Conservation (phyloP, 495 filamentous ascomycete genomes). For the Talaromyces proteolyticus region DNA sequence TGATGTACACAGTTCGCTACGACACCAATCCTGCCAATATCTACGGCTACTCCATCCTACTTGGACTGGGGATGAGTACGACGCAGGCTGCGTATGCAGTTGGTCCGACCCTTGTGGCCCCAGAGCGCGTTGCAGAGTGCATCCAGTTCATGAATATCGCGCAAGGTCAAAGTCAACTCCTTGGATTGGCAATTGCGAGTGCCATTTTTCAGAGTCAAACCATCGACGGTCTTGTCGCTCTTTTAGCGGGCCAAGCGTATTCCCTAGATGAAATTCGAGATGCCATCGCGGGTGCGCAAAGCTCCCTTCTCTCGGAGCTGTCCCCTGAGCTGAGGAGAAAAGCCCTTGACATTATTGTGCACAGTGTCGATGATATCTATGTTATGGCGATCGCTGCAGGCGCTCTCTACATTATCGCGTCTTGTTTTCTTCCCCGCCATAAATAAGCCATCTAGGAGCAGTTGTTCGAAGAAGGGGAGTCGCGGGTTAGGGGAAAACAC, state of each 20-base stretch:
- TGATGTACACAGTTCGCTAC: constrained; percentile 42
- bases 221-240: not conserved
- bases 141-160: constrained; percentile 1
- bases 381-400: no score
- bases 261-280: not conserved
- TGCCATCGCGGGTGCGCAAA: not conserved
- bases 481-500: no score
- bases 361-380: no score
- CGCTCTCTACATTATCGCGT: no score
- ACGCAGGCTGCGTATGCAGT: constrained; percentile 47
- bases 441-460: no score
- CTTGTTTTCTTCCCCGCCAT: no score
- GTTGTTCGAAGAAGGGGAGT: no score
- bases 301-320: not conserved
- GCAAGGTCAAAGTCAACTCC: constrained; percentile 4
- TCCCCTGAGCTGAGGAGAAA: no score
- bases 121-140: constrained; percentile 7
- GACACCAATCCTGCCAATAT: constrained; percentile 28
- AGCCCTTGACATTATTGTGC: no score
- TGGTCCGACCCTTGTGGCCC: constrained; percentile 37
- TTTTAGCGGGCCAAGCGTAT: not conserved
- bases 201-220: constrained; percentile 1
- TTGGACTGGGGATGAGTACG: constrained; percentile 45
- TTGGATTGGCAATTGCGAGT: constrained; percentile 2
- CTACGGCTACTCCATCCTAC: constrained; percentile 48